Percentiles rank a stretch among this genome's conserved stretches.
Evolutionary conservation across 495 filamentous ascomycete species (phyloP).

Genomic region (Hypoxylon perforatum): DNA sequence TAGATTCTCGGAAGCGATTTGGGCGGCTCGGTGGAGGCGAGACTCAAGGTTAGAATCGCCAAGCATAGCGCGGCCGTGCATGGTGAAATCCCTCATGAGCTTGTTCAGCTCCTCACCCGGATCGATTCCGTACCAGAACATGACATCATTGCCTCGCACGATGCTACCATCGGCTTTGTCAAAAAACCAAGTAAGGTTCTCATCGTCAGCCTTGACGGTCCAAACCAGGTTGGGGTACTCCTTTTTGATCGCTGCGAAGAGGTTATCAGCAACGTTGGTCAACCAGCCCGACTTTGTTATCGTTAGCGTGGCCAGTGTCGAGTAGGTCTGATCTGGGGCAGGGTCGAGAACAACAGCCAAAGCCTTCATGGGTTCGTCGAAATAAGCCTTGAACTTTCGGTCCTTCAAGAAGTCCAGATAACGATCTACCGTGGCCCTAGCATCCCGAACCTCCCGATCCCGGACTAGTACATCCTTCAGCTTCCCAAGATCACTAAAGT

Average conservation of each 20-base stretch:
- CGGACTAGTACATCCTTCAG: conserved; percentile 86
- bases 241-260: conserved; percentile 92
- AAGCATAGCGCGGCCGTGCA: conserved; percentile 87
- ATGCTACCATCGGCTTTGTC: conserved; percentile 96
- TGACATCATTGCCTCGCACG: conserved; percentile 82
- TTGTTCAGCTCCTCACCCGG: conserved; percentile 85
- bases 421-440: conserved; percentile 83
- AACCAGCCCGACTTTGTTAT: conserved; percentile 97
- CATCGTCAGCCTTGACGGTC: conserved; percentile 97
- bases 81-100: conserved; percentile 87
- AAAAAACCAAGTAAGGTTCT: conserved; percentile 98
- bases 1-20: conserved; percentile 62
- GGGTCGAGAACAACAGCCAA: conserved; percentile 91
- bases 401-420: conserved; percentile 82
- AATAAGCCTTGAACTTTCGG: conserved; percentile 91
- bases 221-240: conserved; percentile 92
- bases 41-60: conserved; percentile 91
- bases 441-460: conserved; percentile 87
- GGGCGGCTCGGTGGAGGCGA: conserved; percentile 80
- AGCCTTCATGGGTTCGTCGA: conserved; percentile 95
- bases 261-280: conserved; percentile 96
- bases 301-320: conserved; percentile 91
- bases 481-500: conserved; percentile 80
- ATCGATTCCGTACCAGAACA: conserved; percentile 97
- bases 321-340: conserved; percentile 59